Conservation (phyloP, 2,329 filamentous ascomycete genomes). For the Pestalotiopsis sp. region DNA sequence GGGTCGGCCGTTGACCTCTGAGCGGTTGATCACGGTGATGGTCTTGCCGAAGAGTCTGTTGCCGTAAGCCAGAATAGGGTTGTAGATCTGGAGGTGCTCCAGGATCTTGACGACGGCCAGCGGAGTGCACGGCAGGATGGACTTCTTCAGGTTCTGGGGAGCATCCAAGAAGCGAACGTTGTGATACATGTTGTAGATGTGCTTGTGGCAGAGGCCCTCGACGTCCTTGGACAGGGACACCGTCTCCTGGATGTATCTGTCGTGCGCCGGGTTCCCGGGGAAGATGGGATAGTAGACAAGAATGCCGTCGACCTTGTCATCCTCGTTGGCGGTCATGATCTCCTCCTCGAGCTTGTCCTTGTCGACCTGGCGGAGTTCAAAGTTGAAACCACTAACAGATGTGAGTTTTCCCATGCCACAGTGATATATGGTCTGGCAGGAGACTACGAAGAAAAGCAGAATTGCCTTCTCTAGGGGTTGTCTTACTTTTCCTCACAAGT, state of each 20-base stretch:
- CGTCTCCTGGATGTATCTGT: conserved; percentile 94
- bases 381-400: conserved; percentile 76
- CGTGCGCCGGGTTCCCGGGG: conserved; percentile 74
- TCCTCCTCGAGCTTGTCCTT: conserved; percentile 90
- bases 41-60: conserved; percentile 93
- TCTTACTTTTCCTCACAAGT: conserved; percentile 94
- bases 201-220: conserved; percentile 89
- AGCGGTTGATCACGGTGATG: conserved; percentile 94
- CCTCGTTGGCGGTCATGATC: conserved; percentile 81
- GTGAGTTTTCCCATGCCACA: conserved; percentile 13
- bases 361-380: conserved; percentile 80
- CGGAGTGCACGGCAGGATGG: conserved; percentile 92
- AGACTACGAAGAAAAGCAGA: not conserved
- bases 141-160: conserved; percentile 78
- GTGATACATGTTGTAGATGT: conserved; percentile 99
- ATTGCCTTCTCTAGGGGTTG: not conserved
- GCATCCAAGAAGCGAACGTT: conserved; percentile 93
- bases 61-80: conserved; percentile 87
- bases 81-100: conserved; percentile 95
- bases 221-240: conserved; percentile 91
- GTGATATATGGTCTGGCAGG: not conserved
- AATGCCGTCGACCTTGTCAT: conserved; percentile 79
- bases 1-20: conserved; percentile 92
- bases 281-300: conserved; percentile 99
- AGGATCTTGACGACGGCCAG: conserved; percentile 96